Percentiles rank a stretch among this genome's conserved stretches.
These are phyloP conservation scores for Mycosphaerella arachidis DNA, from an alignment of 2,329 filamentous ascomycete species.

Conservation along the genomic window DNA sequence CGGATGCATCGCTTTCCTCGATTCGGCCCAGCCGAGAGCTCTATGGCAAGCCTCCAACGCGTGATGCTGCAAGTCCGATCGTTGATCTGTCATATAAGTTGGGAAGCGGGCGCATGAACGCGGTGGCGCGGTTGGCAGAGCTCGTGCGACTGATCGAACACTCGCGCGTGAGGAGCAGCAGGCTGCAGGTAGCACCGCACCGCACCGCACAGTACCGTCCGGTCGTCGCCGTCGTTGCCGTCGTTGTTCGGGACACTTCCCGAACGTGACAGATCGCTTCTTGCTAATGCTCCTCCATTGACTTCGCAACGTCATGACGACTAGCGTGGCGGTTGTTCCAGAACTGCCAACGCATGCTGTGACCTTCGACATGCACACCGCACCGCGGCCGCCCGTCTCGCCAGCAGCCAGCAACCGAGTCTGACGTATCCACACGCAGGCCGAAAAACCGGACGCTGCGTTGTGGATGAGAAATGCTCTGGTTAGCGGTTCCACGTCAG, in stretches of 20 bases:
- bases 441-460: not conserved
- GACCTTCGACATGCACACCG: not conserved
- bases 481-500: slow-evolving; percentile 6
- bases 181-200: not conserved
- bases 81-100: not conserved
- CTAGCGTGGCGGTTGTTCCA: not conserved
- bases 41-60: not conserved
- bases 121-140: not conserved
- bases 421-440: not conserved
- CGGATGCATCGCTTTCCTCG: not conserved
- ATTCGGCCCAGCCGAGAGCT: not conserved
- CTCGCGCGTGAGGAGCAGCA: not conserved
- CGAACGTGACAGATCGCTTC: not conserved
- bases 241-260: not conserved
- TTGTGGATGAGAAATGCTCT: not conserved
- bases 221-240: not conserved
- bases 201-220: not conserved
- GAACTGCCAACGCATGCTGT: not conserved
- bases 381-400: not conserved
- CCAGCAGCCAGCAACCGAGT: not conserved
- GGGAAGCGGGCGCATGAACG: not conserved
- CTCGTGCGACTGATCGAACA: not conserved
- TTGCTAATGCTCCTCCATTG: not conserved
- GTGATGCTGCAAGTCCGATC: not conserved
- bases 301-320: not conserved